A percentile compares a stretch with the other conserved stretches of the same genome.
phyloP scores from a whole-genome alignment of 2,329 filamentous ascomycete genomes.

The Leptoxyphium fumago region DNA sequence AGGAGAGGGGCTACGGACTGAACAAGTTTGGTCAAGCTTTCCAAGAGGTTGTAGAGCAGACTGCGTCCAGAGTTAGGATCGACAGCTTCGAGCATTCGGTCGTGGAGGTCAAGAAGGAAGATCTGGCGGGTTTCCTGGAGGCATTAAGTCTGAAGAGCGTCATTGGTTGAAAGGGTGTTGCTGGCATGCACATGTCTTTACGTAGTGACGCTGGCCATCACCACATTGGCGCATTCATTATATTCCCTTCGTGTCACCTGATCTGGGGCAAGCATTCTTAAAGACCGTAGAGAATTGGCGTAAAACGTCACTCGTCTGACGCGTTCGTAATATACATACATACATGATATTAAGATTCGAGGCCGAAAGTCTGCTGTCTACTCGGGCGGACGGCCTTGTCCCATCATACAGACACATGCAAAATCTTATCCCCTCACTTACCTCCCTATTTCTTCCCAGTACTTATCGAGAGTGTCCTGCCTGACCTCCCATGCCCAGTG shows the following conservation, averaged over 20 bases:
- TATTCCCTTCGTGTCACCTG: no score
- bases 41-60: constrained; percentile 86
- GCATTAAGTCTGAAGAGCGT: constrained; percentile 83
- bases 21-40: constrained; percentile 94
- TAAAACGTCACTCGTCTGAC: no score
- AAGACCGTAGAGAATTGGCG: no score
- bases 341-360: no score
- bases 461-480: constrained; percentile 35
- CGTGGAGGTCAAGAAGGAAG: constrained; percentile 94
- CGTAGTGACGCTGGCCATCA: no score
- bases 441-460: constrained; percentile 21
- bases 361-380: no score
- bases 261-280: no score
- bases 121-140: constrained; percentile 80
- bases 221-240: no score
- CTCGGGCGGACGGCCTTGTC: no score
- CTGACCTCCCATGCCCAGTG: constrained; percentile 41
- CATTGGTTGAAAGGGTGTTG: constrained; percentile 32
- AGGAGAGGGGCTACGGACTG: constrained; percentile 51
- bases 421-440: background rate
- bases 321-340: no score
- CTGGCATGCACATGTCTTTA: background rate
- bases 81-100: constrained; percentile 97
- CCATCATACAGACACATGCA: no score
- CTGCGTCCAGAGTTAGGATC: constrained; percentile 74